phyloP scores from a whole-genome alignment of 257 asterid genomes.

The Scutellaria galericulata region DNA sequence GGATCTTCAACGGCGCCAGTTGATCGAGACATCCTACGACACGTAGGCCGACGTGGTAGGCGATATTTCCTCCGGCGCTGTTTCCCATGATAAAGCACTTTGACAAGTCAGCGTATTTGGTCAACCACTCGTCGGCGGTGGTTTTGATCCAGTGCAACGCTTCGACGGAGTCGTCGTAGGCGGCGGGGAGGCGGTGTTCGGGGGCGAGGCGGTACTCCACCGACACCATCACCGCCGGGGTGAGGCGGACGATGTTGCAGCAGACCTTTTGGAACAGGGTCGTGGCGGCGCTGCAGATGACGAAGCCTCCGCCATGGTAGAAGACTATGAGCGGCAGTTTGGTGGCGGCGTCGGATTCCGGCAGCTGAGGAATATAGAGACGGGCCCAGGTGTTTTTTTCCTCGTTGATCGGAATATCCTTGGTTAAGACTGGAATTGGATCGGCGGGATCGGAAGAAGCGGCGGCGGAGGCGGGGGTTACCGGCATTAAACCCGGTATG shows the following conservation, averaged over 20 bases:
- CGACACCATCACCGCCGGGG: conserved; percentile 54
- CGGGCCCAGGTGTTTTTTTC: conserved; percentile 16
- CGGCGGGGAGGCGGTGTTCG: conserved; percentile 66
- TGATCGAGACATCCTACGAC: conserved; percentile 25
- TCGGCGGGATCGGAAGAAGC: no score
- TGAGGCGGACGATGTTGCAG: conserved; percentile 5
- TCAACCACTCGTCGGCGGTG: conserved; percentile 49
- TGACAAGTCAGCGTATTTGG: conserved; percentile 46
- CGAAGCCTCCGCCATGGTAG: conserved; percentile 64
- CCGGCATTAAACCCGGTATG: not conserved
- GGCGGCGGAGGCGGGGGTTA: not conserved
- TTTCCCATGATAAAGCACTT: conserved; percentile 55
- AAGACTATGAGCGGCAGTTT: conserved; percentile 51
- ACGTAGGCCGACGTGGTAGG: conserved; percentile 46
- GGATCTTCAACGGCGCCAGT: conserved; percentile 46
- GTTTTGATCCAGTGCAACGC: conserved; percentile 46
- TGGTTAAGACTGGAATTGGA: not conserved
- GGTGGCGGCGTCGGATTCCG: not conserved
- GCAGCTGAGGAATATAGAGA: conserved; percentile 26
- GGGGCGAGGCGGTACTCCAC: conserved; percentile 68
- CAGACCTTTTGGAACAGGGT: conserved; percentile 29
- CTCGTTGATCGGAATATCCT: conserved; percentile 15
- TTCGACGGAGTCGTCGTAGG: conserved; percentile 58
- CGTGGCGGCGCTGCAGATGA: conserved; percentile 31
- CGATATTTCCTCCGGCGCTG: conserved; percentile 63